Base-by-base conservation (phyloP, 2,329 filamentous ascomycete genomes). In the Claviceps monticola region DNA sequence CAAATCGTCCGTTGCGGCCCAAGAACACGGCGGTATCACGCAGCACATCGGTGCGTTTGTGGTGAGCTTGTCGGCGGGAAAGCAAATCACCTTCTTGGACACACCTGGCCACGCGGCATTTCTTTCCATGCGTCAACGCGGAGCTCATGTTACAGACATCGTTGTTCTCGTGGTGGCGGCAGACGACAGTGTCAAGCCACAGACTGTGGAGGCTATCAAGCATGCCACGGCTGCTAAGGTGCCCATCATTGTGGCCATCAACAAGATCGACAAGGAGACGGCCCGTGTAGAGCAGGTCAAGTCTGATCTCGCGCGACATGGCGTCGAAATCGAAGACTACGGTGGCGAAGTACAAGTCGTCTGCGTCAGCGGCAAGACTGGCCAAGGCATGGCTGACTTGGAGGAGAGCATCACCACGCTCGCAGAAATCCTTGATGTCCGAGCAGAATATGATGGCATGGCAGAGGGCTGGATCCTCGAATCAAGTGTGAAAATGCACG, bases 11-110 rank as follows among this genome's bases (percentile, higher is more conserved):
- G 82, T 98, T 44, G 94, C 84, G 43, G 88, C 88, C 5, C 82
- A 85, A 51, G 93, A 98, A 65, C 90, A 96, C 63, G 93, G 93
- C 56, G 93, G 93, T 38, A 98, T 98, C 63, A 98, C 93, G 0
- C 93, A 98, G 66, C 93, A 98, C 63, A 98, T 98, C 58, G 94
- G 93, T 67, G 93, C 93, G 16, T 98, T 98, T 71, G 89, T 89
- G 6, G 93, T 98, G 1, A 80, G 80, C 17, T 82, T 98, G 74
- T 83, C 87, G 4, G 83, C 82, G 5, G 90, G 90, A 44, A 94
- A 91, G 67, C 80, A 82, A 39, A 95, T 98, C 58, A 98, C 94
- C 0, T 98, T 98, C 72, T 75, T 98, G 29, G 93, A 98, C 64
- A 98, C 93, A 0, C 93, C 93, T 1, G 93, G 93, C 1, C 93